Base-by-base conservation (phyloP, 1,284 basidiomycete species). In the Coniferiporia weirii region DNA sequence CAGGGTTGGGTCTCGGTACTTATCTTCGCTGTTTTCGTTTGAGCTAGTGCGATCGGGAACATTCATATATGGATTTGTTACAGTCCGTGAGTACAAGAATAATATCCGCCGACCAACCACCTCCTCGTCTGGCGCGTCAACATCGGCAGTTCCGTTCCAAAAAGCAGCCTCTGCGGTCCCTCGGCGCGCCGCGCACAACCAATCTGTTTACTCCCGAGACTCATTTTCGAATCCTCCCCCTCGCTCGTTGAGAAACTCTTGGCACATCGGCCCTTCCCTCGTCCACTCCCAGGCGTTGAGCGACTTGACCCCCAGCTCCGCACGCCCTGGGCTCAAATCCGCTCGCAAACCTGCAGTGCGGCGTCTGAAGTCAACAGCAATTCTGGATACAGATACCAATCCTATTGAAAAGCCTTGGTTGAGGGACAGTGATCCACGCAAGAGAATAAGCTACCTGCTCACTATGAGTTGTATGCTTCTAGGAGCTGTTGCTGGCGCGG, bases 371-470 rank as follows among this genome's bases (percentile, higher is more conserved):
- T 53, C 49, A 35, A 52, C 48, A 20, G 38, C 38, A 15, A 55
- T 55, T 36, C 49, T 57, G 15, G 54, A 38, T 4, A 40, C 49
- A 8, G 60, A 49, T 15, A 2, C 15, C 43, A 77, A 80, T 9
- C 76, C 82, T 52, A 75, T 82, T 38, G 73, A 80, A 59, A 93
- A 93, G 70, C 87, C 89, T 0, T 93, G 91, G 91, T 58, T 85
- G 35, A 70, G 75, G 48, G 76, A 77, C 64, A 81, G 77, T 66
- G 87, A 93, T 71, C 79, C 81, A 1, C 82, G 83, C 57, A 70
- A 75, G 46, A 75, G 80, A 17, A 71, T 89, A 50, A 81, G 89
- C 1, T 89, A 88, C 66, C 80, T 79, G 69, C 67, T 91, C 64
- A 93, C 89, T 0, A 84, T 87, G 64, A 72, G 71, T 43, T 74